These are phyloP conservation scores for Chlamydomonas reinhardtii DNA, from an alignment of 163 green algal species.

Conservation along the genomic window DNA sequence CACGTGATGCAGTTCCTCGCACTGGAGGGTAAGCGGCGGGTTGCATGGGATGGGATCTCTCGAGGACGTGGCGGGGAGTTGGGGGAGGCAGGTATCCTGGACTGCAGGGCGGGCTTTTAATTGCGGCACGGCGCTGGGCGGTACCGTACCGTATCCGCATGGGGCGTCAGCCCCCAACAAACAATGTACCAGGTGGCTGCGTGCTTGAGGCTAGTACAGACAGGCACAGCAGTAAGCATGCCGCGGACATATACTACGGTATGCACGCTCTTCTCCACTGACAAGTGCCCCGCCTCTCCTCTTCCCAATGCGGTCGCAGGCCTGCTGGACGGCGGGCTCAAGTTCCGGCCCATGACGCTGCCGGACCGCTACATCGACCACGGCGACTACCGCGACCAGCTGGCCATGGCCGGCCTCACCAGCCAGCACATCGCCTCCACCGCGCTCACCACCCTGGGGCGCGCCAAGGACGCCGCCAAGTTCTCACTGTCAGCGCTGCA, in stretches of 20 bases:
- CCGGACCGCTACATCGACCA: constrained; percentile 98
- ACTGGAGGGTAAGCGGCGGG: constrained; percentile 47
- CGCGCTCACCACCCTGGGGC: constrained; percentile 78
- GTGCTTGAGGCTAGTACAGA: no score
- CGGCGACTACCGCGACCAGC: constrained; percentile 92
- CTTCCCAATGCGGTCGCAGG: constrained; percentile 80
- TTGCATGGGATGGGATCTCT: neutral
- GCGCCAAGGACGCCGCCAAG: constrained; percentile 57
- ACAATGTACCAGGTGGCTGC: no score
- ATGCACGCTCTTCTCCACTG: no score
- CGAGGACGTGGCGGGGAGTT: no score
- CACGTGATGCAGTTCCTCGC: constrained; percentile 91
- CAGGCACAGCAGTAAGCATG: no score
- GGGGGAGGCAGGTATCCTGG: no score
- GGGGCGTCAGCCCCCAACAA: no score
- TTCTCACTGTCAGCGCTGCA: constrained; percentile 40
- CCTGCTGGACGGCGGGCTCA: constrained; percentile 93
- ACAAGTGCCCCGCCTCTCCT: neutral
- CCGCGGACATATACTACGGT: no score
- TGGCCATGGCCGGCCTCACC: constrained; percentile 92
- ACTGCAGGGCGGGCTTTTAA: no score
- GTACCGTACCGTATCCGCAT: no score
- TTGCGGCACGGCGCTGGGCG: no score
- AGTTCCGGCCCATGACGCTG: constrained; percentile 96
- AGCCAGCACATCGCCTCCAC: constrained; percentile 92